Evolutionary conservation across 306 rosid genomes (phyloP), one percentile per base, ranked within the genome.

Genomic region (Trifolium pratense): DNA sequence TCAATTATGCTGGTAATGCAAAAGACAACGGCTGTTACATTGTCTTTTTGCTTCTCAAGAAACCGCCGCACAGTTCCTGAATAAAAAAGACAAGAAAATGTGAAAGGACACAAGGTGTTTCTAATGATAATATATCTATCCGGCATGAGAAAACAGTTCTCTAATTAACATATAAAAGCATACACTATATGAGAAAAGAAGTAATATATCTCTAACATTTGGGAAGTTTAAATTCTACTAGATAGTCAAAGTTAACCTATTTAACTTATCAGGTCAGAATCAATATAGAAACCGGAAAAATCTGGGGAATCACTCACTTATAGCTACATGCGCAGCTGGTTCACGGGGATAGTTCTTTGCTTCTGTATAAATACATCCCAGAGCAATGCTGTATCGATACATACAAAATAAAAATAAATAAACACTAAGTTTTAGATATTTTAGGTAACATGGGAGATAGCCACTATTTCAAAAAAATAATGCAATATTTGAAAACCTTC

Each of bases 271-370:
- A 69, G 52, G 77, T 64, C n/a, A 68, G 61, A 42, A 52, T 45
- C 25, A 76, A 71, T 53, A 58, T 67, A 60, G 71, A 42, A 82
- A 73, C 60, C 17, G 71, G 20, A 81, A 76, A 77, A 72, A 55
- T 77, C 68, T 29, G 69, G 40, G 68, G 51, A 46, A 70, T 34
- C 74, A 84, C 97, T 94, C 86, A 94, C 99, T 89, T 77, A 94
- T 94, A 75, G 99, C 89, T 57, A 94, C 99, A 83, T 94, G 99
- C 11, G 99, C 97, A 74, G 99, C 99, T 72, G 99, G 96, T 81
- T 94, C 99, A 74, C 99, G 97, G 67, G 99, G 97, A 85, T 94
- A 94, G 80, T 87, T 94, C 86, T 94, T 94, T 75, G 89, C 80
- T 69, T 94, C 99, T 8, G 97, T 83, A 79, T 94, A 94, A 76